phyloP scores from a whole-genome alignment of 495 filamentous ascomycete genomes.

The Trichocladium uniseriatum region DNA sequence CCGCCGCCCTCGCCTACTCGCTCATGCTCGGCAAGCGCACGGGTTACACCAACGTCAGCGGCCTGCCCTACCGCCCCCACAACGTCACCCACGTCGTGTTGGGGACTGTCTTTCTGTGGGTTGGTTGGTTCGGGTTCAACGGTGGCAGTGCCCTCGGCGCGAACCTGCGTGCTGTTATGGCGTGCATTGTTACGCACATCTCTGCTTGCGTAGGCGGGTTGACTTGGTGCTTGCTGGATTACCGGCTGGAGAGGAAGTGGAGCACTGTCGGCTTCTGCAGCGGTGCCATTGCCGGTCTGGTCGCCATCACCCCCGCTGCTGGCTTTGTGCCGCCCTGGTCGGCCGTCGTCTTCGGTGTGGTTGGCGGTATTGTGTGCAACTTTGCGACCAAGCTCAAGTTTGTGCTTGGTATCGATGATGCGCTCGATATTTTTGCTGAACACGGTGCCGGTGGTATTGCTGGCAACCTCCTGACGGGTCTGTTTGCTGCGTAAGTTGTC shows the following conservation, averaged over 20 bases:
- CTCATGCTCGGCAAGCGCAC: slow-evolving; percentile 86
- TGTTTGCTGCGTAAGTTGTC: slow-evolving; percentile 69
- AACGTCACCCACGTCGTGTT: slow-evolving; percentile 96
- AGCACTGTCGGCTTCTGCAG: slow-evolving; percentile 97
- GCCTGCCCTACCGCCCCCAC: slow-evolving; percentile 93
- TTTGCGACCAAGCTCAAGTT: slow-evolving; percentile 98
- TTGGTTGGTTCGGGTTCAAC: slow-evolving; percentile 99
- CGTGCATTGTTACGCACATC: slow-evolving; percentile 61
- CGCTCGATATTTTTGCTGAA: slow-evolving; percentile 90
- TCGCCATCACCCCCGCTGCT: slow-evolving; percentile 89
- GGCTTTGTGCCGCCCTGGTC: slow-evolving; percentile 88
- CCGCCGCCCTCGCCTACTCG: slow-evolving; percentile 81
- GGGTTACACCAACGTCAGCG: slow-evolving; percentile 70
- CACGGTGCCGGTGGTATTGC: slow-evolving; percentile 83
- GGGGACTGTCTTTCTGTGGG: slow-evolving; percentile 97
- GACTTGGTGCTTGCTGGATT: slow-evolving; percentile 93
- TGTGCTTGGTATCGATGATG: slow-evolving; percentile 76
- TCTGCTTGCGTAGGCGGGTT: slow-evolving; percentile 80
- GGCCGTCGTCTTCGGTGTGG: slow-evolving; percentile 79
- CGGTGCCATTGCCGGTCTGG: slow-evolving; percentile 84
- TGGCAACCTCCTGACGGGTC: slow-evolving; percentile 80
- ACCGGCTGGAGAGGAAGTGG: slow-evolving; percentile 91
- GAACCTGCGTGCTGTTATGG: slow-evolving; percentile 80
- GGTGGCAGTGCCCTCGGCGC: slow-evolving; percentile 84
- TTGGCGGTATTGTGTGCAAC: slow-evolving; percentile 80